These are phyloP conservation scores for Phytopythium delawarense DNA, from an alignment of 352 stramenopile genomes.

Conservation along the genomic window DNA sequence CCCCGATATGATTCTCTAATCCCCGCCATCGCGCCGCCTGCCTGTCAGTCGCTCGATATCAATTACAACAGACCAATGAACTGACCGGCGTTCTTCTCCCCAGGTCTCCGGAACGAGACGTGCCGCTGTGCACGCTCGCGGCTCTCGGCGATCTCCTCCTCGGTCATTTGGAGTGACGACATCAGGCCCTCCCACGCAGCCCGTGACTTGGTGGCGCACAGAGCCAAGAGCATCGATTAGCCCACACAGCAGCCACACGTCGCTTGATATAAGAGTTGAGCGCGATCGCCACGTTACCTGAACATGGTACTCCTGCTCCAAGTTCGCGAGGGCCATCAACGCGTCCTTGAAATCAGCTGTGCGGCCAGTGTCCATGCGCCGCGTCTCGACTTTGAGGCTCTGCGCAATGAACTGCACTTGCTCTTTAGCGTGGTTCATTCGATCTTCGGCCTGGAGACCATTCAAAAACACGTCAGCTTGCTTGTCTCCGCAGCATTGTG, in stretches of 20 bases:
- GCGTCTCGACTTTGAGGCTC: slow-evolving; percentile 83
- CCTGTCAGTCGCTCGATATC: not conserved
- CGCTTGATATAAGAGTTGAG: not conserved
- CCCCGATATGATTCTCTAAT: slow-evolving; percentile 10
- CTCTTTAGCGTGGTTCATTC: slow-evolving; percentile 84
- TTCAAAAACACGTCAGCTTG: not conserved
- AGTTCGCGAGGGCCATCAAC: slow-evolving; percentile 68
- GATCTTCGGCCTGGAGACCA: slow-evolving; percentile 58
- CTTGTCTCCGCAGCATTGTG: not conserved
- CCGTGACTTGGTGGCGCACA: slow-evolving; percentile 38
- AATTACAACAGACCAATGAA: slow-evolving; percentile 67
- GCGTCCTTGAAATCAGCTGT: slow-evolving; percentile 75
- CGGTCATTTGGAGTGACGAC: slow-evolving; percentile 51
- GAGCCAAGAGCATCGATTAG: slow-evolving; percentile 9
- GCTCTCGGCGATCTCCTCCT: slow-evolving; percentile 58
- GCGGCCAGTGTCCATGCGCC: slow-evolving; percentile 78
- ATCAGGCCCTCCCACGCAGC: slow-evolving; percentile 70
- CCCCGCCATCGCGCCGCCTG: not conserved
- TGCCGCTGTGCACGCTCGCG: slow-evolving; percentile 34
- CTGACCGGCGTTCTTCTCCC: slow-evolving; percentile 61
- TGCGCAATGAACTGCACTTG: slow-evolving; percentile 87
- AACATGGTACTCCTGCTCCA: slow-evolving; percentile 78
- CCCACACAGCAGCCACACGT: not conserved
- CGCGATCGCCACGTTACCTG: slow-evolving; percentile 31
- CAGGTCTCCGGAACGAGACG: slow-evolving; percentile 66